Evolutionary conservation across 208 protist genomes (phyloP), one percentile per base, ranked within the genome.

Genomic region (Phytomonas sp.): DNA sequence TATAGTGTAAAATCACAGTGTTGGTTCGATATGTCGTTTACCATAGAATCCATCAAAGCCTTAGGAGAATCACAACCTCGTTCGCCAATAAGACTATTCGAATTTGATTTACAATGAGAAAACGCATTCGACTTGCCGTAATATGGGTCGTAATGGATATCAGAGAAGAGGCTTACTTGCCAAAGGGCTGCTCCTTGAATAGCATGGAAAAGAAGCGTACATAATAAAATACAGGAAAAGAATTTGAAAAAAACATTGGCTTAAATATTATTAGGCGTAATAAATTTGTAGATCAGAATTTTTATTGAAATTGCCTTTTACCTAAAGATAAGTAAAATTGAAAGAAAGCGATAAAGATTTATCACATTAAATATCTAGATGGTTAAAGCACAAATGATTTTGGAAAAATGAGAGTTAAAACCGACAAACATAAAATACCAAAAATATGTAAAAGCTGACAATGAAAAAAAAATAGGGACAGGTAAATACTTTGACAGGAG

Each of bases 91-190:
- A 66, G 31, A 30, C 74, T 60, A 36, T 64, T 72, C 6, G 66
- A 32, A 10, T 11, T 7, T 0, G 67, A 72, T 40, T 49, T 77
- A 72, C 86, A 92, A 32, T 26, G 29, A 31, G 73, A 66, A 36
- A 75, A 86, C 23, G 67, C 88, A 3, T 73, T 82, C 6, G 29
- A 4, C 2, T 61, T 75, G 42, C 86, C 84, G 69, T 93, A 95
- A 0, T 64, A 62, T 2, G 88, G 87, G 71, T 95, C 91, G 66
- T 82, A 88, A 73, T 95, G 91, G 59, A 91, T 83, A 65, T 95
- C 91, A 0, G 88, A 90, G 26, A 94, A 69, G 11, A 93, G 67
- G 45, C 67, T 83, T 12, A 90, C 61, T 11, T 75, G 34, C 34
- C 34, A 37, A 37, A 37, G 5, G 34, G 34, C 34, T 11, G 3